A percentile compares a stretch with the other conserved stretches of the same genome.
Evolutionary conservation across 257 asterid species (phyloP).

Genomic region (Solanum stenotomum): DNA sequence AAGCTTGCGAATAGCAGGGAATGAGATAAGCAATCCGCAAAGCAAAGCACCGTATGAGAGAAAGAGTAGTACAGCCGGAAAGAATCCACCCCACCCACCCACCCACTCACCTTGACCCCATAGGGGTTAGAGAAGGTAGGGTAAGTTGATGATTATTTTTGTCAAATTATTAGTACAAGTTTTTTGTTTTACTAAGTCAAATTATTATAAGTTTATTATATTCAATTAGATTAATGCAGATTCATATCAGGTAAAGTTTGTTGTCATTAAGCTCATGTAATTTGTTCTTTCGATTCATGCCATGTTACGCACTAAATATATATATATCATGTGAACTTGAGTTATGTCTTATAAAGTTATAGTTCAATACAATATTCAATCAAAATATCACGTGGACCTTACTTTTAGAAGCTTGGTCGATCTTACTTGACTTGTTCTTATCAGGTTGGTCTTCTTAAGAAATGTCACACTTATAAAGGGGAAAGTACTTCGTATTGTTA

Average conservation of each 20-base stretch:
- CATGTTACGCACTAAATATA: neutral
- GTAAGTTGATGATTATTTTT: neutral
- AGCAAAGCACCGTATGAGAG: constrained; percentile 28
- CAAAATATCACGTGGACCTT: neutral
- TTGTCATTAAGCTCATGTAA: neutral
- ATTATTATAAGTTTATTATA: neutral
- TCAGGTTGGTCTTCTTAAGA: fast-evolving
- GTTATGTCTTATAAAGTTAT: neutral
- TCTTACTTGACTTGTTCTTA: neutral
- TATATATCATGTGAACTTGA: neutral
- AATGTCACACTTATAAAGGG: neutral
- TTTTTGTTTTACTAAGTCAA: neutral
- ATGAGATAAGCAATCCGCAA: constrained; percentile 12
- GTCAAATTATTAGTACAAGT: neutral
- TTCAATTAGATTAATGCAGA: neutral
- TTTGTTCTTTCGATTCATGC: neutral
- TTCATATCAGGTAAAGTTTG: neutral
- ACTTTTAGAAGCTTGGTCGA: neutral
- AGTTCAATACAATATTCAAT: neutral
- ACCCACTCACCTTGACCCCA: neutral
- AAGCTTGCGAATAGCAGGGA: neutral
- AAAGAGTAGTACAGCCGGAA: constrained; percentile 56
- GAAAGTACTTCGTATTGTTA: neutral
- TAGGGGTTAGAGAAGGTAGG: neutral
- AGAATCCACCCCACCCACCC: constrained; percentile 31